Conservation (phyloP, 139 green algal genomes). For the Tetraselmis striata region DNA sequence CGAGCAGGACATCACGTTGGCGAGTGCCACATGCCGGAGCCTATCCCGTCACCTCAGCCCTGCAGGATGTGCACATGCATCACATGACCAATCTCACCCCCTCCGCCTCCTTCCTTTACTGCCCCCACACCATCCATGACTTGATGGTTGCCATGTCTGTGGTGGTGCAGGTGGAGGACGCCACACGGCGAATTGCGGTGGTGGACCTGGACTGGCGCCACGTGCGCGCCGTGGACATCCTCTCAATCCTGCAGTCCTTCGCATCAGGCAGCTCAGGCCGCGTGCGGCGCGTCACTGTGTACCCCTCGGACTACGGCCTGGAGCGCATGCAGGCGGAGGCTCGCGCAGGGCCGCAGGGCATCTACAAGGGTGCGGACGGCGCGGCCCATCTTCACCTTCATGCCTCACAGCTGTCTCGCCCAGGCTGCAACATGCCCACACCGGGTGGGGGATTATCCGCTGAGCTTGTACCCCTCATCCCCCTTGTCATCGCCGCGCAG, state of each 20-base stretch:
- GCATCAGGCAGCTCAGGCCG: constrained; percentile 10
- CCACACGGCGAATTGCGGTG: constrained; percentile 52
- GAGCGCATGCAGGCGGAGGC: constrained; percentile 84
- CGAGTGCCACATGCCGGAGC: not conserved
- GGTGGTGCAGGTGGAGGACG: not conserved
- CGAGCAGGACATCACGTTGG: not conserved
- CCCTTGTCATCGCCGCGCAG: constrained; percentile 9
- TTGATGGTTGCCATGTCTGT: no score
- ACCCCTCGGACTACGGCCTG: constrained; percentile 87
- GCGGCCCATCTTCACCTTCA: no score
- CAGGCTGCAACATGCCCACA: no score
- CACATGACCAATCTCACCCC: no score
- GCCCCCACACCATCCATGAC: no score
- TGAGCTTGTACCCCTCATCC: no score
- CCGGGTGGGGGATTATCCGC: no score
- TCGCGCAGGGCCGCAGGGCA: constrained; percentile 53
- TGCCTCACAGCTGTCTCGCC: no score
- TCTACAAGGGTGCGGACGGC: not conserved
- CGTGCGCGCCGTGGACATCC: constrained; percentile 71
- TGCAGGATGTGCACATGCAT: no score
- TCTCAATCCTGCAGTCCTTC: constrained; percentile 65
- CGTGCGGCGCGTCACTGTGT: constrained; percentile 73
- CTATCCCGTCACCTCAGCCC: no score
- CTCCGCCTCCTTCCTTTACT: no score
- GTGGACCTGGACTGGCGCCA: constrained; percentile 90